phyloP scores from a whole-genome alignment of 306 rosid species.

The Vigna nakashimae region DNA sequence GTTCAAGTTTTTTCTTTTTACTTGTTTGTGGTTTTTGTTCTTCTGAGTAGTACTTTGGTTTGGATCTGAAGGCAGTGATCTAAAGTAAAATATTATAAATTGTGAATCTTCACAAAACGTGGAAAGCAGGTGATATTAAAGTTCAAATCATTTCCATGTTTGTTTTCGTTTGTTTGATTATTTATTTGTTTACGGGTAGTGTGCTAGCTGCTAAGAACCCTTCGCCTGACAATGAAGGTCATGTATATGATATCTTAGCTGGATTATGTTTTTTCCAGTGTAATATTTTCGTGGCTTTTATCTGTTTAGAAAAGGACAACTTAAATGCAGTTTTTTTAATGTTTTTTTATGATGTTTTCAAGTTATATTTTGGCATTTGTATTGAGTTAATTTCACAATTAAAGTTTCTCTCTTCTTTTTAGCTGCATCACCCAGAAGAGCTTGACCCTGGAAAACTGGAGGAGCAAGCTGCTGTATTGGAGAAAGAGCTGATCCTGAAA shows the following conservation, averaged over 20 bases:
- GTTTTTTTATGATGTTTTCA: not conserved
- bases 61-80: slow-evolving; percentile 16
- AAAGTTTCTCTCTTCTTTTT: slow-evolving; percentile 15
- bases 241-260: not conserved
- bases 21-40: not conserved
- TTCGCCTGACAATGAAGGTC: not conserved
- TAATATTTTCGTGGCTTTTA: not conserved
- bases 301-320: not conserved
- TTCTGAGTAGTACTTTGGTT: not conserved
- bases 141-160: not conserved
- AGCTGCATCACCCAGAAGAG: slow-evolving; percentile 39
- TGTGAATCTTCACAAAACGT: not conserved
- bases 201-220: not conserved
- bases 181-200: not conserved
- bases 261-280: not conserved
- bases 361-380: not conserved
- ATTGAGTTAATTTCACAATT: not conserved
- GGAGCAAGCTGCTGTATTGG: slow-evolving; percentile 45
- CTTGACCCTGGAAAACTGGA: slow-evolving; percentile 48
- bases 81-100: not conserved
- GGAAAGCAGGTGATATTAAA: not conserved
- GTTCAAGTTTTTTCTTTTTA: slow-evolving; percentile 13
- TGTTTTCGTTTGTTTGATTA: not conserved
- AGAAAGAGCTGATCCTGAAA: slow-evolving; percentile 55
- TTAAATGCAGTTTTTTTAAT: not conserved